Base-by-base conservation (phyloP, 164 flowering plant genomes). In the Magnolia officinalis region DNA sequence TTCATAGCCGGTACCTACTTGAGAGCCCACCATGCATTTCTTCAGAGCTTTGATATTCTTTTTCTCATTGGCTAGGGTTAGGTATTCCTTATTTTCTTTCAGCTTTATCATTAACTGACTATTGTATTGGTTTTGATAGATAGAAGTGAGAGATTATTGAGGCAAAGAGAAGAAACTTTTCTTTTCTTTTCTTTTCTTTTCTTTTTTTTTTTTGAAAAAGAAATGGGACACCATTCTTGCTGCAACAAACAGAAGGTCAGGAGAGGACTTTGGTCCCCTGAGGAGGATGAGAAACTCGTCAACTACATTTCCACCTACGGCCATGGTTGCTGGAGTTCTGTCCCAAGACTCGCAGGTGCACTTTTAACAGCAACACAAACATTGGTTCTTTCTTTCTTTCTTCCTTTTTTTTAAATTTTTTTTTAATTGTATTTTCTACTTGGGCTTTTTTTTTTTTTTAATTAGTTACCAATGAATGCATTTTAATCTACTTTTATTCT, bases 211-310 rank as follows among this genome's bases (percentile, higher is more conserved):
- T 20, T 14, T n/a, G 67, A 29, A 10, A 52, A 74, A 76, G 78
- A 79, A 74, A 93, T 92, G 97, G 94, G 94, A 21, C 97, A 87
- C 78, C 98, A 94, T 72, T 83, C 92, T 20, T 92, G 97, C 83
- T 92, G 98, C 83, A 92, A 86, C 90, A 94, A 91, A 77, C 92
- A 90, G 85, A 91, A 91, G 84, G 94, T 92, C 23, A 90, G 87
- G 82, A 89, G 95, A 65, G 97, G 97, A 21, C 85, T 93, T 0
- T 93, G 98, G 98, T 93, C 98, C 23, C 98, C 96, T 13, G 96
- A 93, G 68, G 98, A 93, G 87, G 98, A 93, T 82, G 94, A 93
- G 80, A 93, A 90, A 66, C 97, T 94, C 78, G 78, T 94, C 80
- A 91, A 86, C 85, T 87, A 89, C 88, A 87, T 94, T 71, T 66